A percentile compares a stretch with the other conserved stretches of the same genome.
Evolutionary conservation across 495 filamentous ascomycete species (phyloP).

Genomic region (Lentithecium fluviatile): DNA sequence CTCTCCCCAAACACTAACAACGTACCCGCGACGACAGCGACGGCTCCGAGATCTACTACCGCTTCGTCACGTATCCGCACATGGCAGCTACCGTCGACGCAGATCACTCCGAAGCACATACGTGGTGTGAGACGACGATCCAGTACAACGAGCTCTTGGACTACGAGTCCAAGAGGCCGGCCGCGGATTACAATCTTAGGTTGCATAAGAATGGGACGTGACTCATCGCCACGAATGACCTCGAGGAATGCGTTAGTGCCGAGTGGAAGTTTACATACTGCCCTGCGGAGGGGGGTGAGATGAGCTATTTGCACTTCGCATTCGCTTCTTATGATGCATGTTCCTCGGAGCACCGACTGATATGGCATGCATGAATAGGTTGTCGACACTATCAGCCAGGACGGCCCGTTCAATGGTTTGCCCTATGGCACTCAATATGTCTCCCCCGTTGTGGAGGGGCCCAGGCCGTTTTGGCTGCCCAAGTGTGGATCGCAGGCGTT

Average conservation of each 20-base stretch:
- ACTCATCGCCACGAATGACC: neutral
- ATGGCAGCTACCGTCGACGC: neutral
- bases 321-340: neutral
- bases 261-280: neutral
- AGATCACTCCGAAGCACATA: neutral
- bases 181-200: neutral
- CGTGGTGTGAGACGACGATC: constrained; percentile 10
- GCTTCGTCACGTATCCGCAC: neutral
- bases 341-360: neutral
- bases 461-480: neutral
- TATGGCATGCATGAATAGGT: too few species aligned
- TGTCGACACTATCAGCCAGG: neutral
- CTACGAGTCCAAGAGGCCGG: too few species aligned
- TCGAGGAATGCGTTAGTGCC: neutral
- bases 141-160: neutral
- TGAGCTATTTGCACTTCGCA: neutral
- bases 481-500: neutral
- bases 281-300: neutral
- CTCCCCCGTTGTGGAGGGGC: neutral
- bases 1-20: too few species aligned
- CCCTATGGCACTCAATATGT: neutral
- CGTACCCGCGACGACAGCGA: neutral
- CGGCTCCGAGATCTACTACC: constrained; percentile 7
- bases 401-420: neutral
- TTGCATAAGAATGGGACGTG: constrained; percentile 4